These are phyloP conservation scores for Phytopythium vexans DNA, from an alignment of 352 stramenopile species.

Conservation along the genomic window DNA sequence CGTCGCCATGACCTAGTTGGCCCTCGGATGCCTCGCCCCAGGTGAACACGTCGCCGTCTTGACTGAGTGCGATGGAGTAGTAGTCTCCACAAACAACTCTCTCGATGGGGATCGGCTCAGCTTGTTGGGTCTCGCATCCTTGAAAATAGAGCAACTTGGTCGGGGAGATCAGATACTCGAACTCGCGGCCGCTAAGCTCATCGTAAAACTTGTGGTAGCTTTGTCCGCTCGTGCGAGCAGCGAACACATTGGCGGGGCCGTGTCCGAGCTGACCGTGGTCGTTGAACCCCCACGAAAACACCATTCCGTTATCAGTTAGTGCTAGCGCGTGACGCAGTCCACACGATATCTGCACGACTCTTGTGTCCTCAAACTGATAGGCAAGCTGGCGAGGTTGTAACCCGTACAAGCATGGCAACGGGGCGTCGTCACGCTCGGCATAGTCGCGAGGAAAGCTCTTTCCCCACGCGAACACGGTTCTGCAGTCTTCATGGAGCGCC, in stretches of 20 bases:
- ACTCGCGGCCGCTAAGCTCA: conserved; percentile 36
- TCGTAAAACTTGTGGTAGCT: conserved; percentile 51
- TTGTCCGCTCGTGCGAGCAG: conserved; percentile 32
- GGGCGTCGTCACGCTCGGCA: conserved; percentile 3
- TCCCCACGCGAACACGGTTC: conserved; percentile 54
- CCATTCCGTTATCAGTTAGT: conserved; percentile 47
- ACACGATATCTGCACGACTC: conserved; percentile 34
- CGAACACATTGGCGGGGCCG: conserved; percentile 38
- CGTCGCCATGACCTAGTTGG: conserved; percentile 62
- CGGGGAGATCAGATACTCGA: conserved; percentile 39
- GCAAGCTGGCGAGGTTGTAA: conserved; percentile 22
- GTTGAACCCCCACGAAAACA: conserved; percentile 78
- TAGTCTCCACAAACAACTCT: conserved; percentile 69
- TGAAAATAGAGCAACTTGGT: conserved; percentile 65
- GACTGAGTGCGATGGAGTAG: conserved; percentile 58
- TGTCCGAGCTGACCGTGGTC: conserved; percentile 76
- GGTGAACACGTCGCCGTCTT: conserved; percentile 65
- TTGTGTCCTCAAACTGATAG: conserved; percentile 18
- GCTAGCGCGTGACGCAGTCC: conserved; percentile 55
- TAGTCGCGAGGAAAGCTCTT: conserved; percentile 46
- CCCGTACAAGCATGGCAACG: conserved; percentile 9
- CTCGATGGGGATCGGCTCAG: conserved; percentile 52
- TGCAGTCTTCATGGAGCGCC: conserved; percentile 32
- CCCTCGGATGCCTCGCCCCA: conserved; percentile 77
- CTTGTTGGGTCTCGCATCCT: conserved; percentile 46